Conservation (phyloP, 2,329 filamentous ascomycete genomes). For the Myriosclerotinia duriaeana region DNA sequence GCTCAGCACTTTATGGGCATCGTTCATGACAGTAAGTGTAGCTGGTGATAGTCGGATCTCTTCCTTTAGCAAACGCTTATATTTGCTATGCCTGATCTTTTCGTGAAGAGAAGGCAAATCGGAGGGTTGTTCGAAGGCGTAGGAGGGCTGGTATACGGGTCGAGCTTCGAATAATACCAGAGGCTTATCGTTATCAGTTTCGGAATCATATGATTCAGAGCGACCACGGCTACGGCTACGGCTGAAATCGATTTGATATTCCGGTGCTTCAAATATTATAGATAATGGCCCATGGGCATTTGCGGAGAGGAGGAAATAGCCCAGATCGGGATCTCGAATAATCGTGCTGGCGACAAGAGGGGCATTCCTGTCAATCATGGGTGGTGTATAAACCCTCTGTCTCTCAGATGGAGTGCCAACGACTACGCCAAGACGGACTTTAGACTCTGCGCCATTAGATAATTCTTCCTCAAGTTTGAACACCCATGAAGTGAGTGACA, state of each 20-base stretch:
- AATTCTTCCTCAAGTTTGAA: slow-evolving; percentile 64
- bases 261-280: slow-evolving; percentile 59
- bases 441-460: slow-evolving; percentile 48
- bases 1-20: slow-evolving; percentile 69
- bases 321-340: slow-evolving; percentile 61
- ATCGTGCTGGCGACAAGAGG: slow-evolving; percentile 55
- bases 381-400: slow-evolving; percentile 58
- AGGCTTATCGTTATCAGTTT: slow-evolving; percentile 45
- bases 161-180: slow-evolving; percentile 61
- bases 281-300: slow-evolving; percentile 58
- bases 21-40: slow-evolving; percentile 69
- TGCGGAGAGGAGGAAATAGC: slow-evolving; percentile 61
- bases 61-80: slow-evolving; percentile 62
- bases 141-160: slow-evolving; percentile 63
- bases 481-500: slow-evolving; percentile 62
- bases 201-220: slow-evolving; percentile 47
- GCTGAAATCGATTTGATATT: slow-evolving; percentile 50
- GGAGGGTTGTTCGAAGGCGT: slow-evolving; percentile 58
- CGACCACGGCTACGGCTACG: slow-evolving; percentile 45
- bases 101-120: slow-evolving; percentile 57
- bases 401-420: slow-evolving; percentile 36
- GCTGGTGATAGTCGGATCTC: slow-evolving; percentile 69
- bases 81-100: slow-evolving; percentile 56
- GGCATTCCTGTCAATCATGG: slow-evolving; percentile 46
- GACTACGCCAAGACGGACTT: slow-evolving; percentile 42